These are phyloP conservation scores for Coniosporium apollinis DNA, from an alignment of 495 filamentous ascomycete species.

Conservation along the genomic window DNA sequence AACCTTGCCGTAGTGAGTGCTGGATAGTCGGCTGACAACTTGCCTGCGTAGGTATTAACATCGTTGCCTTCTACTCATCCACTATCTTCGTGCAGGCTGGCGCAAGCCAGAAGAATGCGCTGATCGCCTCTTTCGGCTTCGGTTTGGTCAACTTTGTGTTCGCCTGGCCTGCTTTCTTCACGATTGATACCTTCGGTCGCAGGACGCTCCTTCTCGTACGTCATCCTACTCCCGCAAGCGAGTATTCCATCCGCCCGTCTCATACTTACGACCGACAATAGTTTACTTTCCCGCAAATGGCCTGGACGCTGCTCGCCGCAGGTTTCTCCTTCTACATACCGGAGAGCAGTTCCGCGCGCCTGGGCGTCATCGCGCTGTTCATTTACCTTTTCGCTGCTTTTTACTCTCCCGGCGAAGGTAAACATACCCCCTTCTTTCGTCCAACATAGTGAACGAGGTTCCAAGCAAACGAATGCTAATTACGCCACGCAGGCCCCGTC, in stretches of 20 bases:
- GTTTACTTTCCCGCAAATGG: conserved; percentile 82
- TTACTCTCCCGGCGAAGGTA: conserved; percentile 15
- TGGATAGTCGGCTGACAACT: neutral
- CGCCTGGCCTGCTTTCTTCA: conserved; percentile 65
- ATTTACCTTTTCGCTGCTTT: conserved; percentile 20
- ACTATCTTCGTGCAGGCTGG: conserved; percentile 55
- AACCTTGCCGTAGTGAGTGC: conserved; percentile 1
- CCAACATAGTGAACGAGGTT: too few species aligned
- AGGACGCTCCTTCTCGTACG: conserved; percentile 54
- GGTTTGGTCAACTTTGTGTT: conserved; percentile 73
- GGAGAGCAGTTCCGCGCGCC: conserved; percentile 29
- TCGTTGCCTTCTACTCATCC: conserved; percentile 74
- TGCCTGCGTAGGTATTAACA: conserved; percentile 30
- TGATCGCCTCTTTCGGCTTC: conserved; percentile 63
- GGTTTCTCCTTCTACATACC: conserved; percentile 58
- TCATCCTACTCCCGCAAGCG: too few species aligned
- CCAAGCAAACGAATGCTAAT: too few species aligned
- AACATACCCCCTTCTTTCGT: too few species aligned
- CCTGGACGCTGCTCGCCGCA: conserved; percentile 56
- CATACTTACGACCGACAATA: too few species aligned
- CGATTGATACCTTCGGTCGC: conserved; percentile 74
- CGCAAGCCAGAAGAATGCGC: conserved; percentile 36
- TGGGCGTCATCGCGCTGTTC: conserved; percentile 28
- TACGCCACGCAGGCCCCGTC: conserved; percentile 21
- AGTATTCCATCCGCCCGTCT: too few species aligned